phyloP scores from a whole-genome alignment of 2,329 filamentous ascomycete genomes.

The Cryphonectria nitschkei region DNA sequence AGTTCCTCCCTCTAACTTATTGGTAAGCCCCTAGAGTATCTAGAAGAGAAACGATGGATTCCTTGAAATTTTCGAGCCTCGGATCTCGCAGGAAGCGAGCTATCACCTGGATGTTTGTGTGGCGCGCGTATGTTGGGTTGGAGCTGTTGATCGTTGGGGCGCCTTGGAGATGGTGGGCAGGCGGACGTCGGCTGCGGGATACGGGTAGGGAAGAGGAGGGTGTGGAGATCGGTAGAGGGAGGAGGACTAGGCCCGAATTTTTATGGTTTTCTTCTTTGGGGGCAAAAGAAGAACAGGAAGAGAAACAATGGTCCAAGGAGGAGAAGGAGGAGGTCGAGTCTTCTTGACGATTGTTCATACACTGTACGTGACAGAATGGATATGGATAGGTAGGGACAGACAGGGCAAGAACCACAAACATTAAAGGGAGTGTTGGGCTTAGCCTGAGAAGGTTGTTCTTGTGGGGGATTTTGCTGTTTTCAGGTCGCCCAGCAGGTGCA shows the following conservation, averaged over 20 bases:
- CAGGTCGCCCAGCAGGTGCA: too few relatives aligned
- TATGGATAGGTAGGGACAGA: not conserved
- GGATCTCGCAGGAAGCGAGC: not conserved
- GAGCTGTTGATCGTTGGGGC: not conserved
- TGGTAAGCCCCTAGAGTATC: not conserved
- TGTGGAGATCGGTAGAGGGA: not conserved
- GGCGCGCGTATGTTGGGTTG: not conserved
- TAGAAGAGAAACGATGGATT: not conserved
- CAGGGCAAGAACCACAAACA: too few relatives aligned
- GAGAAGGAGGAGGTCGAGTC: not conserved
- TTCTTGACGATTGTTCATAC: not conserved
- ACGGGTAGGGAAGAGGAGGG: not conserved
- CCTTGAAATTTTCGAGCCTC: slow-evolving; percentile 1
- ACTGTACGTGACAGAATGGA: not conserved
- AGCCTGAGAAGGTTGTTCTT: not conserved
- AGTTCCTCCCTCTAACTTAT: not conserved
- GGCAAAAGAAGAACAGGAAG: not conserved
- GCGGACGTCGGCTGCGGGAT: slow-evolving; percentile 8
- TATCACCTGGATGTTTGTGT: not conserved
- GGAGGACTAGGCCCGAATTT: not conserved
- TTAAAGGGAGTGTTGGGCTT: not conserved
- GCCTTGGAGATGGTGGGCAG: not conserved
- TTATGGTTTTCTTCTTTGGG: not conserved
- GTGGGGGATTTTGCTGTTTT: not conserved
- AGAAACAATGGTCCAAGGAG: not conserved